phyloP scores from a whole-genome alignment of 164 flowering plant species.

The Tetrastigma voinierianum region DNA sequence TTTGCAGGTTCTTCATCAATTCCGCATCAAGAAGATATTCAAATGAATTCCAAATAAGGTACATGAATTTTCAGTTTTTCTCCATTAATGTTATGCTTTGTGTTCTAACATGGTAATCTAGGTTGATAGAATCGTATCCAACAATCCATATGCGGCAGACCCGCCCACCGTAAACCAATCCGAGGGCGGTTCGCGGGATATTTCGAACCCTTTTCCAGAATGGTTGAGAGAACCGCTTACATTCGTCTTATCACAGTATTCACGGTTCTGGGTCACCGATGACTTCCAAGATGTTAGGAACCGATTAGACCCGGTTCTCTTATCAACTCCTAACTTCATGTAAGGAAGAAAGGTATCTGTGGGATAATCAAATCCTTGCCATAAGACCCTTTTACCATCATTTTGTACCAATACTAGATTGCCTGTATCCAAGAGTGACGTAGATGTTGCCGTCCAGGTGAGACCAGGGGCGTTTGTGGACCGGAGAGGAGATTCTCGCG shows the following conservation, averaged over 20 bases:
- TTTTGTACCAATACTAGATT: constrained; percentile 38
- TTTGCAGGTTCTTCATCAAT: too few relatives aligned
- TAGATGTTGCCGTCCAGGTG: not conserved
- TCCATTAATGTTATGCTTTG: too few relatives aligned
- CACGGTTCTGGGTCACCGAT: constrained; percentile 36
- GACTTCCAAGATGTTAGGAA: constrained; percentile 46
- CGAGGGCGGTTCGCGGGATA: constrained; percentile 31
- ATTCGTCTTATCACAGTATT: constrained; percentile 17
- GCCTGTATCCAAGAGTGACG: constrained; percentile 45
- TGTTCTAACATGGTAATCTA: too few relatives aligned
- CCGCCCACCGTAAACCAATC: constrained; percentile 27
- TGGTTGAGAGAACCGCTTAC: constrained; percentile 20
- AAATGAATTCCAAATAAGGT: too few relatives aligned
- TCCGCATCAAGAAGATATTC: too few relatives aligned
- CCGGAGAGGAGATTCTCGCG: constrained; percentile 20
- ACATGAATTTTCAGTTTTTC: too few relatives aligned
- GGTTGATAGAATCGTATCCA: too few relatives aligned
- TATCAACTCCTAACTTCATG: constrained; percentile 46
- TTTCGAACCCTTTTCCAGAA: constrained; percentile 10
- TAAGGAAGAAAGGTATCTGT: constrained; percentile 34
- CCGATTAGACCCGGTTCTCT: constrained; percentile 30
- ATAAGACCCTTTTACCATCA: too few relatives aligned
- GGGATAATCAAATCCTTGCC: constrained; percentile 54
- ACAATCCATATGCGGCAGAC: not conserved
- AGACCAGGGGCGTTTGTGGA: constrained; percentile 18